Percentiles rank a stretch among this genome's conserved stretches.
phyloP scores from a whole-genome alignment of 139 green algal genomes.

The Micractinium conductrix region DNA sequence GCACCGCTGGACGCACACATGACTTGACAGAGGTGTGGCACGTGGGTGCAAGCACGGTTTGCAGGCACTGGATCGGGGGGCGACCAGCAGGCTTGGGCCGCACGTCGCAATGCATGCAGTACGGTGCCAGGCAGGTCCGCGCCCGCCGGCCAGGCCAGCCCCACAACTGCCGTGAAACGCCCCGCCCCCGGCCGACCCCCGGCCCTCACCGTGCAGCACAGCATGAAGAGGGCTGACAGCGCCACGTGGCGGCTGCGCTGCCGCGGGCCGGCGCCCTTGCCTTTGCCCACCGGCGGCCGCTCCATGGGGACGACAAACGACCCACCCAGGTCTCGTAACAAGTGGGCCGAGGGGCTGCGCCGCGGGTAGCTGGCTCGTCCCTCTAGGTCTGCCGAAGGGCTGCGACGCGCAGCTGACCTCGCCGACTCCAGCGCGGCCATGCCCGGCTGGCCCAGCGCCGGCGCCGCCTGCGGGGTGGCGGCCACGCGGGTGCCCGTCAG shows the following conservation, averaged over 20 bases:
- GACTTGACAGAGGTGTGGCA: too few species aligned
- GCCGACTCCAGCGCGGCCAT: neutral
- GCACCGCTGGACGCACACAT: too few species aligned
- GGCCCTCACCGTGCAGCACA: conserved; percentile 15
- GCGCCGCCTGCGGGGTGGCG: too few species aligned
- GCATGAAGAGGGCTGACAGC: conserved; percentile 12
- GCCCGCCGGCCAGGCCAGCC: neutral
- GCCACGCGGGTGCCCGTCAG: too few species aligned
- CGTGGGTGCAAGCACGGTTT: too few species aligned
- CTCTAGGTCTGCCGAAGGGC: neutral
- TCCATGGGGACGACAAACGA: neutral
- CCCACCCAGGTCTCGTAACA: neutral
- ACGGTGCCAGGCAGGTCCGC: too few species aligned
- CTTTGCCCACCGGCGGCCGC: neutral
- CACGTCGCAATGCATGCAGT: too few species aligned
- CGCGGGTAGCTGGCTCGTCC: neutral
- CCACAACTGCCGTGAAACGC: too few species aligned
- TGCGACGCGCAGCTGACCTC: neutral
- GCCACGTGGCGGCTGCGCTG: conserved; percentile 16
- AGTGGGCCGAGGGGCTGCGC: neutral
- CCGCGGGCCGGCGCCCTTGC: neutral
- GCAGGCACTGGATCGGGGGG: too few species aligned
- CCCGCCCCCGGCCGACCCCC: neutral
- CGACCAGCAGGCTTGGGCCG: too few species aligned
- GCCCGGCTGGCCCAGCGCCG: neutral